Evolutionary conservation across 2,329 filamentous ascomycete genomes (phyloP).

Genomic region (Aureobasidium sp.): DNA sequence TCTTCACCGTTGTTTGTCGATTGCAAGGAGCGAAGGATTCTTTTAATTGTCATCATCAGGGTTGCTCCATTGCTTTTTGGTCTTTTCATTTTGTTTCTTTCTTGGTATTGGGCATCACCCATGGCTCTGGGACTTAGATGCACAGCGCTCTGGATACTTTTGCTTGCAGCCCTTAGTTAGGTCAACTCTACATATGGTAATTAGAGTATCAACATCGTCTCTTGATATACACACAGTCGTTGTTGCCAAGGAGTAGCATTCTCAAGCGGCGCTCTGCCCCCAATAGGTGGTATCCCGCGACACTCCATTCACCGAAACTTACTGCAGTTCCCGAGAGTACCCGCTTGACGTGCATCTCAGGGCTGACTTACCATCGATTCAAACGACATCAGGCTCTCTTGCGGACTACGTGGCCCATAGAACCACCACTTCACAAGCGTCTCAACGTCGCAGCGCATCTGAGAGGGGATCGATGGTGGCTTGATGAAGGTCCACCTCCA

Average conservation of each 20-base stretch:
- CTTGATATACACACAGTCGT: background rate
- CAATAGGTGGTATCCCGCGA: background rate
- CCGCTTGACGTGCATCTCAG: background rate
- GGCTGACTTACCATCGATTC: background rate
- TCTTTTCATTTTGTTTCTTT: background rate
- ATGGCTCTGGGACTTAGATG: constrained; percentile 2
- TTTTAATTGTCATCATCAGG: background rate
- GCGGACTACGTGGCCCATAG: background rate
- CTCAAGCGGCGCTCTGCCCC: background rate
- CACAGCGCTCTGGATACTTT: background rate
- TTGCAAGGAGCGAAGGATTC: background rate
- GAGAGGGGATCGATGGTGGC: background rate
- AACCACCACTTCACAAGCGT: background rate
- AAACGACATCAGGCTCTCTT: background rate
- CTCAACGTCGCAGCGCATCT: background rate
- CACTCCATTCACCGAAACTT: background rate
- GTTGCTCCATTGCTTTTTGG: background rate
- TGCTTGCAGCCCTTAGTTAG: constrained; percentile 5
- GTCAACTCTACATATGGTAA: background rate
- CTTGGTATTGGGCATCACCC: background rate
- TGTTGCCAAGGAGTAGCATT: background rate
- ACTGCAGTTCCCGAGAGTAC: background rate
- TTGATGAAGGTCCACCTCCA: background rate
- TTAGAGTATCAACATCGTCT: background rate
- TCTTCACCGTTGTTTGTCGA: background rate